These are phyloP conservation scores for Onygenales sp. DNA, from an alignment of 2,329 filamentous ascomycete genomes.

Conservation along the genomic window DNA sequence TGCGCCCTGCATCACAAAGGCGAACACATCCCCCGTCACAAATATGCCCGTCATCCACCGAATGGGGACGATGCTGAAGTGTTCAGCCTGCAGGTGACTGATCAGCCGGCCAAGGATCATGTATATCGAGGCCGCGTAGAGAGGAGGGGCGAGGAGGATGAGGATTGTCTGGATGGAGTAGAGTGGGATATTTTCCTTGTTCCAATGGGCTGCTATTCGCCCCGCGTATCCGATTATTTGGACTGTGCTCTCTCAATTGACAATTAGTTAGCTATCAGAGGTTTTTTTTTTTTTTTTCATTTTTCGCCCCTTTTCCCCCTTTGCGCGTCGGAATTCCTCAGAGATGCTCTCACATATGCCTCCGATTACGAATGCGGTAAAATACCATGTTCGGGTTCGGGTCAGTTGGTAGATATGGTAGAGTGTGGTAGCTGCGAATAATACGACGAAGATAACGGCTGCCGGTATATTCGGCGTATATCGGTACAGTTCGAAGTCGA, in stretches of 20 bases:
- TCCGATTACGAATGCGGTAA: constrained; percentile 44
- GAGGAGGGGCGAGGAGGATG: constrained; percentile 21
- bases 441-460: constrained; percentile 32
- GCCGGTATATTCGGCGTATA: constrained; percentile 39
- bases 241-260: not conserved
- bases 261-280: not conserved
- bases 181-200: constrained; percentile 8
- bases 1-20: constrained; percentile 20
- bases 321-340: no score
- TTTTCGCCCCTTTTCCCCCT: no score
- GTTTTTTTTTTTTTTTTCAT: no score
- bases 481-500: constrained; percentile 27
- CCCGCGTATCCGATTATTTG: constrained; percentile 10
- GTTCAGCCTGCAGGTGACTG: constrained; percentile 12
- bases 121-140: constrained; percentile 23
- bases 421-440: constrained; percentile 31
- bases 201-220: not conserved
- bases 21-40: constrained; percentile 20
- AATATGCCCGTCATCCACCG: constrained; percentile 22
- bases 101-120: constrained; percentile 22
- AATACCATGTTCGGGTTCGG: constrained; percentile 38
- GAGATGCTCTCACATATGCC: constrained; percentile 32
- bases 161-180: constrained; percentile 22
- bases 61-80: constrained; percentile 13
- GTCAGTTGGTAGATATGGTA: constrained; percentile 32